Evolutionary conservation across 2,329 filamentous ascomycete species (phyloP).

Genomic region (Hansfordia pulvinata): DNA sequence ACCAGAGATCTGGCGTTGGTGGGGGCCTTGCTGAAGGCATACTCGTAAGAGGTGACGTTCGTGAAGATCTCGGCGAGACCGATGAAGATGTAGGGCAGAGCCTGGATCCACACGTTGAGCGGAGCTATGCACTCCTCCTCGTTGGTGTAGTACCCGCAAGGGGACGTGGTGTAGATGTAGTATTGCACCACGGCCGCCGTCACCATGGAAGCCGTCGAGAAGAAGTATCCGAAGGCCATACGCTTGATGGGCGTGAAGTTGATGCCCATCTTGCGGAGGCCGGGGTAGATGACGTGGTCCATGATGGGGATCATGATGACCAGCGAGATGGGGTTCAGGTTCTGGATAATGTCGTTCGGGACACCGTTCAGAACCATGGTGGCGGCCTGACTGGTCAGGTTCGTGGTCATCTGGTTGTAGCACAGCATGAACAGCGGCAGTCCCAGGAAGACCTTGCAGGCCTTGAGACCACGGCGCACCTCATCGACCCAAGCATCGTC

Average conservation of each 20-base stretch:
- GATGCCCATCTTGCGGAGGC: conserved; percentile 1
- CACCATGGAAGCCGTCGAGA: background rate
- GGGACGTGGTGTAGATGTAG: background rate
- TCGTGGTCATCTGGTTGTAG: conserved; percentile 26
- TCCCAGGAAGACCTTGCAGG: conserved; percentile 37
- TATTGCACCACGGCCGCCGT: background rate
- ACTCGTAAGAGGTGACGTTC: conserved; percentile 52
- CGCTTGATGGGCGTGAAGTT: background rate
- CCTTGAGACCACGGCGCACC: conserved; percentile 37
- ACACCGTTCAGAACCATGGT: conserved; percentile 25
- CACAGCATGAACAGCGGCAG: conserved; percentile 17
- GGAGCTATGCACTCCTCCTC: background rate
- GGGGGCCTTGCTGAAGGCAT: conserved; percentile 66
- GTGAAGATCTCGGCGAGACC: conserved; percentile 39
- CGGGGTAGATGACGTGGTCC: background rate
- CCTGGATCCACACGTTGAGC: conserved; percentile 5
- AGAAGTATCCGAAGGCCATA: background rate
- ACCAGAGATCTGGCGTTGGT: conserved; percentile 74
- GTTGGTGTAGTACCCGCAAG: conserved; percentile 1
- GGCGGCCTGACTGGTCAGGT: conserved; percentile 24
- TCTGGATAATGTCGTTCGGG: conserved; percentile 27
- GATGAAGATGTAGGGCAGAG: conserved; percentile 33
- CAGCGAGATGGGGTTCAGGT: conserved; percentile 28
- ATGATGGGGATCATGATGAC: conserved; percentile 12
- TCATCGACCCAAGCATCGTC: conserved; percentile 52